Percentiles rank a stretch among this genome's conserved stretches.
phyloP scores from a whole-genome alignment of 2,329 filamentous ascomycete genomes.

The Emydomyces testavorans region DNA sequence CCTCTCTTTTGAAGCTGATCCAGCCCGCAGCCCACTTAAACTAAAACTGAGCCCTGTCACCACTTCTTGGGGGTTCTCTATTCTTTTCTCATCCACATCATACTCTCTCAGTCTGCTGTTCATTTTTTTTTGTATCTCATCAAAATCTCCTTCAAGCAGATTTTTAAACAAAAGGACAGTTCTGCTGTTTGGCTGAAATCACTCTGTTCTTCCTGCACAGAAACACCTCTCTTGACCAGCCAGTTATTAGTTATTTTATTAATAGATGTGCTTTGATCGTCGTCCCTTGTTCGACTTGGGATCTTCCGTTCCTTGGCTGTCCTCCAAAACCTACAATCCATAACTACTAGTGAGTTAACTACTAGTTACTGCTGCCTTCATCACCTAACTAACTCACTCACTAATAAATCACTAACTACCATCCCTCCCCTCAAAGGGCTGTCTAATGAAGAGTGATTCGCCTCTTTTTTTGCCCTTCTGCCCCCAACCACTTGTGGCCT shows the following conservation, averaged over 20 bases:
- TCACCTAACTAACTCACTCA: too few species aligned
- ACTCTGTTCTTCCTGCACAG: not conserved
- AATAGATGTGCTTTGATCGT: constrained; percentile 11
- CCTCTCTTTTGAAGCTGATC: constrained; percentile 6
- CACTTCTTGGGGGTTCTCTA: constrained; percentile 9
- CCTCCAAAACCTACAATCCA: not conserved
- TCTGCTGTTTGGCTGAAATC: too few species aligned
- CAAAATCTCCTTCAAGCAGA: too few species aligned
- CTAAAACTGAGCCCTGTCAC: constrained; percentile 15
- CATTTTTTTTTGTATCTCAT: not conserved
- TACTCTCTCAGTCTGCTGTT: not conserved
- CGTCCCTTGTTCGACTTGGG: constrained; percentile 3
- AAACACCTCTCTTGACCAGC: not conserved
- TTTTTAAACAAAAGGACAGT: too few species aligned
- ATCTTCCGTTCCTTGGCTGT: constrained; percentile 9
- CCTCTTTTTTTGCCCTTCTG: not conserved
- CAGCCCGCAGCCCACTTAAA: constrained; percentile 7
- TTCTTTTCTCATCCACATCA: not conserved
- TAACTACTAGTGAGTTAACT: constrained; percentile 2
- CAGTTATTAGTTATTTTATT: too few species aligned
- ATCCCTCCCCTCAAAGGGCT: not conserved
- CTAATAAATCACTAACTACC: not conserved
- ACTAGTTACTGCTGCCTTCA: too few species aligned
- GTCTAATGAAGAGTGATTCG: not conserved
- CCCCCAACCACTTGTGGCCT: constrained; percentile 2